Conservation (phyloP, 805 yeast species). For the Brettanomyces naardenensis region DNA sequence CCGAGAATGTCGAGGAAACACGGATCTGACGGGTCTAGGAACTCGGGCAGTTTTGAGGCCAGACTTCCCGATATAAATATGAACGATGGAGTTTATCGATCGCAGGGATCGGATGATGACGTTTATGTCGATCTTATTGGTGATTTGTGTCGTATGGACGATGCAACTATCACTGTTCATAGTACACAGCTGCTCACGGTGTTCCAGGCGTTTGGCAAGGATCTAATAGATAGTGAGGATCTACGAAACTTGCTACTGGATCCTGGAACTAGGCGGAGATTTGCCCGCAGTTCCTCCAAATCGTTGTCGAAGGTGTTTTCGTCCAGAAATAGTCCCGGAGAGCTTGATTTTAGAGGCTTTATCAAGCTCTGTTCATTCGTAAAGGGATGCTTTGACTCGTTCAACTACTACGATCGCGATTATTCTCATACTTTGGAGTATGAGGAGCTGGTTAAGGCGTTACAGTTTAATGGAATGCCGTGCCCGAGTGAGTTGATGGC, state of each 20-base stretch:
- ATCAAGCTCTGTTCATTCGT: conserved; percentile 22
- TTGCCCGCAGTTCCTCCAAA: conserved; percentile 13
- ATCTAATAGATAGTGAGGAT: conserved; percentile 10
- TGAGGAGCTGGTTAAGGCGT: conserved; percentile 21
- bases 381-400: conserved; percentile 25
- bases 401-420: conserved; percentile 22
- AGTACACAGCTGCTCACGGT: conserved; percentile 11
- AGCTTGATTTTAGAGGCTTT: conserved; percentile 21
- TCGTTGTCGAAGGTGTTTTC: conserved; percentile 16
- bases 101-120: not conserved
- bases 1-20: not conserved
- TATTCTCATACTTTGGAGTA: conserved; percentile 19
- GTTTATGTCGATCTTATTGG: conserved; percentile 10
- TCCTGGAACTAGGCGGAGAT: conserved; percentile 14
- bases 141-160: conserved; percentile 7
- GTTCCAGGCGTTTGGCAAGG: conserved; percentile 13
- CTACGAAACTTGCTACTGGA: conserved; percentile 15
- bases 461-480: conserved; percentile 15
- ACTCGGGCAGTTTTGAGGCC: conserved; percentile 4
- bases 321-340: conserved; percentile 5
- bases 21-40: not conserved
- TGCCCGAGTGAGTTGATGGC: conserved; percentile 18
- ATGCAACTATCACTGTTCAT: conserved; percentile 18
- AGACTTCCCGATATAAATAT: conserved; percentile 13
- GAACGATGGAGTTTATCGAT: conserved; percentile 6